Evolutionary conservation across 2,329 filamentous ascomycete genomes (phyloP), one percentile per base, ranked within the genome.

Genomic region (Xylogone sp.): DNA sequence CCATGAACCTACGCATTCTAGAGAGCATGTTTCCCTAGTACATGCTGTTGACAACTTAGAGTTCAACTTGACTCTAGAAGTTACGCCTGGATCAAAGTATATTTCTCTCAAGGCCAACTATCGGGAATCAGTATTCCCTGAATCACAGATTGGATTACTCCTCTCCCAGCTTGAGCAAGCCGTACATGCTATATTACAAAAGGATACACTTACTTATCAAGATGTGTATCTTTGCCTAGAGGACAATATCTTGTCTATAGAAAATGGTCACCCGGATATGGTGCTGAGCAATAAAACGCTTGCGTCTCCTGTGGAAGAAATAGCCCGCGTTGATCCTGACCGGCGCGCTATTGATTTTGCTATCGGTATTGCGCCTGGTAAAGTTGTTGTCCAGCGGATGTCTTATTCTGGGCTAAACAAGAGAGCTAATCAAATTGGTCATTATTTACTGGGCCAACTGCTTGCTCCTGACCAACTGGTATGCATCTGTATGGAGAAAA

Each of bases 401-500:
- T 83, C 86, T 0, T 96, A 90, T 61, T 56, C 59, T 2, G 71
- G 84, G 21, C 71, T 96, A 3, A 87, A 92, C 61, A 59, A 59
- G 1, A 70, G 69, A 42, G 82, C 87, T 0, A 91, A 92, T 59
- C 70, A 71, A 29, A 68, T 93, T 49, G 88, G 85, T 2, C 70
- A 76, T 51, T 65, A 75, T 53, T 67, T 96, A 1, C 59, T 72
- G 8, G 59, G 71, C 2, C 63, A 69, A 1, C 77, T 78, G 0
- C 71, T 78, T 0, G 55, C 66, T 1, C 67, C 75, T 1, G 79
- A 83, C 7, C 74, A 82, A 16, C 70, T 89, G 9, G 73, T 95
- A n/a, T 84, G 84, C 29, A 79, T 96, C 43, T 75, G 86, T 44
- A 85, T 95, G 79, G 81, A 92, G 20, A 95, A 94, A 64, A 92